Base-by-base conservation (phyloP, 805 yeast genomes). In the Pichia deserticola region DNA sequence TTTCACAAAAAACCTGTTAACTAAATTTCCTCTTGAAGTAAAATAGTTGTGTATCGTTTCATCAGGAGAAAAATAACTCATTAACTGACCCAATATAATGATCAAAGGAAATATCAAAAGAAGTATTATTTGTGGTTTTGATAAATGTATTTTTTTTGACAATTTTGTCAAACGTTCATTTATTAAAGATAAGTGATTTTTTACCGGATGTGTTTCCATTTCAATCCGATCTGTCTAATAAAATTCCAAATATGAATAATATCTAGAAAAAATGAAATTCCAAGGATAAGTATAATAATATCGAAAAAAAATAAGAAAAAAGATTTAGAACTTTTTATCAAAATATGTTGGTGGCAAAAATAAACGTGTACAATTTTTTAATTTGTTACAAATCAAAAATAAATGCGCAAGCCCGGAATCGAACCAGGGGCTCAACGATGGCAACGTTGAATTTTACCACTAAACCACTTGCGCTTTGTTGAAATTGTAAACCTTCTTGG, bases 1-100 rank as follows among this genome's bases (percentile, higher is more conserved):
- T 60, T 92, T 93, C 37, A 92, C 97, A 62, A 93, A 87, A 7
- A 76, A 43, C 25, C 74, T 75, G 65, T 92, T 92, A 52, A 90
- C 61, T 15, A 89, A 34, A 61, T 88, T 89, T 45, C 77, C 74
- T 67, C 87, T 89, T 49, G 81, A 71, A 45, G 77, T 76, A 64
- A 72, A 77, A 65, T 75, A 76, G 55, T 74, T 71, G 65, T 71
- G 64, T 32, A 75, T 70, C 51, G 71, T 73, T 45, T 74, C 81
- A 15, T 61, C 51, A 20, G 76, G 77, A 6, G 82, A 69, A 29
- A 68, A 57, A 28, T 61, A 51, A 56, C 73, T 75, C 15, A 78
- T 67, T 12, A 81, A 34, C 51, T 80, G 80, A 0, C 86, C 88
- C 36, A 75, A 44, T 0, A 74, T 37, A 36, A 82, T 69, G 42